Evolutionary conservation across 768 basidiomycete species (phyloP), one percentile per base, ranked within the genome.

Genomic region (Boletus coccyginus): DNA sequence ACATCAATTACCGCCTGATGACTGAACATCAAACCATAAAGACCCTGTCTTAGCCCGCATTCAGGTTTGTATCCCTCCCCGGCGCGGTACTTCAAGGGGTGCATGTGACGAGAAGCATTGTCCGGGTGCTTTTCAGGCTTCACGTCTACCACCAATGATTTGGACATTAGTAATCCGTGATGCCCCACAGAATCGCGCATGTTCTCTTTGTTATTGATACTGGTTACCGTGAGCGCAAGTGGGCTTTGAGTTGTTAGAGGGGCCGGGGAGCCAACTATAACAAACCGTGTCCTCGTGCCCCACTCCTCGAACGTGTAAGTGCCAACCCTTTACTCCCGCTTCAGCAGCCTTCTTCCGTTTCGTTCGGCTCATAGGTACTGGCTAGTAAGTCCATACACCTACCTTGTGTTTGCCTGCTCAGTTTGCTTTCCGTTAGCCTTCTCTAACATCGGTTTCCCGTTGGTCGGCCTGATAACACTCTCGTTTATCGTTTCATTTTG

Each of bases 341-440:
- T 45, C 58, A 31, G 29, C 40, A 59, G 60, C 50, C 56, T 35
- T 29, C 21, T 53, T 55, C 48, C 54, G 53, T 59, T 62, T 54
- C 62, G 50, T 63, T 62, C 14, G 57, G 57, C 52, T 55, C 57
- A 53, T 47, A 58, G 61, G 58, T 56, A 62, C 61, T 60, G 63
- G 60, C 61, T 64, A 54, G 58, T 65, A 55, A 64, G 60, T 62
- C 12, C 27, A 52, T 19, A 19, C 9, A 13, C 3, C 16, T 24
- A 21, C 21, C 44, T 44, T 17, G 2, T 44, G 14, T 38, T 35
- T 14, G 36, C 16, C 13, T 44, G 17, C 47, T 63, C 40, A 6
- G 14, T 29, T n/a, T 49, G 14, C 19, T 40, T 19, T 53, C 38
- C 13, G n/a, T 24, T 19, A 58, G 59, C 61, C 61, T 57, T 50